These are phyloP conservation scores for Candida pseudoglaebosa DNA, from an alignment of 805 yeast species.

Conservation along the genomic window DNA sequence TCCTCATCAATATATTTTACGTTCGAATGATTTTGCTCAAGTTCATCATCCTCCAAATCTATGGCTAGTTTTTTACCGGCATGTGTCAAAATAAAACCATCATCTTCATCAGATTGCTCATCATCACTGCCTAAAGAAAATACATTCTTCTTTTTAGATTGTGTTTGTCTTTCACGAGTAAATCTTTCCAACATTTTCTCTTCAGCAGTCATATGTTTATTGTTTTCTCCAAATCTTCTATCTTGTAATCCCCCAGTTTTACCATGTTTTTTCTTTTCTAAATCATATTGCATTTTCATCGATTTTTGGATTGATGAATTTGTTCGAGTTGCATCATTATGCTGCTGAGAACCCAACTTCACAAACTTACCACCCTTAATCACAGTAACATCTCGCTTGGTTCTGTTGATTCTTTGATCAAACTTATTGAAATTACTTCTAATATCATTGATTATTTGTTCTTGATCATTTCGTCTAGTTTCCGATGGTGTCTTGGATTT, in stretches of 20 bases:
- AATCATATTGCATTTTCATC: constrained; percentile 59
- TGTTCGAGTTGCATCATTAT: constrained; percentile 28
- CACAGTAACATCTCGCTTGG: constrained; percentile 51
- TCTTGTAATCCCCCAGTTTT: constrained; percentile 78
- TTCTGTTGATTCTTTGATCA: constrained; percentile 68
- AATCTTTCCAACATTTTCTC: constrained; percentile 95
- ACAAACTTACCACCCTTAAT: constrained; percentile 41
- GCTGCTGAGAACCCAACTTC: constrained; percentile 38
- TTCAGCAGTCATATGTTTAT: constrained; percentile 66
- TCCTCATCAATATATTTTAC: constrained; percentile 40
- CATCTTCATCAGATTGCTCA: constrained; percentile 53
- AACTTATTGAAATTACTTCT: constrained; percentile 88
- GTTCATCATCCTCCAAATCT: constrained; percentile 43
- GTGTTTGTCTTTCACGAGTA: constrained; percentile 76
- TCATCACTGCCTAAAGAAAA: constrained; percentile 66
- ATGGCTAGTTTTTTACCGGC: constrained; percentile 64
- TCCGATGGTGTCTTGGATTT: constrained; percentile 53
- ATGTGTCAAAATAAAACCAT: constrained; percentile 63
- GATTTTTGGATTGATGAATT: constrained; percentile 36
- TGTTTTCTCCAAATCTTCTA: constrained; percentile 88
- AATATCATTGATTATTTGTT: constrained; percentile 51
- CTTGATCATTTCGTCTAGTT: constrained; percentile 66
- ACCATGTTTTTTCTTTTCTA: constrained; percentile 57
- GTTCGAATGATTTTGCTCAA: constrained; percentile 20
- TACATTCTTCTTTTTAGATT: constrained; percentile 43